Conservation (phyloP, 2,329 filamentous ascomycete genomes). For the Pseudohalonectria lignicola region DNA sequence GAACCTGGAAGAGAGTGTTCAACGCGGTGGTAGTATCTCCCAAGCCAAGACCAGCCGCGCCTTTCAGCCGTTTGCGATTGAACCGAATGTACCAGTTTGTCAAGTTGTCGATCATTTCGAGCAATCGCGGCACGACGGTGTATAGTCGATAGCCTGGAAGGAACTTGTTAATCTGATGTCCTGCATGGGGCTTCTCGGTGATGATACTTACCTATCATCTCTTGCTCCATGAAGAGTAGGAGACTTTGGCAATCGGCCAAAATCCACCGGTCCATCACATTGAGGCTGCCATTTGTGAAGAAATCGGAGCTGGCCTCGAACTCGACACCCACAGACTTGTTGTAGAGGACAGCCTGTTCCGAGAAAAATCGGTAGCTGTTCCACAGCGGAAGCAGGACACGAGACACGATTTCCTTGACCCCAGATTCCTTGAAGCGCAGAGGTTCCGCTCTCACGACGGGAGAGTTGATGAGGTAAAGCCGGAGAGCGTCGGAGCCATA, state of each 20-base stretch:
- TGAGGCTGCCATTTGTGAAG: conserved; percentile 22
- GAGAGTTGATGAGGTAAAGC: conserved; percentile 91
- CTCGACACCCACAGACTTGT: not conserved
- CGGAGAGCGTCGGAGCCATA: conserved; percentile 89
- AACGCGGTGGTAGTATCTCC: conserved; percentile 83
- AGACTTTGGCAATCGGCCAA: conserved; percentile 85
- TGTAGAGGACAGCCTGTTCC: not conserved
- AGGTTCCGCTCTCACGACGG: conserved; percentile 83
- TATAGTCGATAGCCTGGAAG: conserved; percentile 47
- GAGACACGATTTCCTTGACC: conserved; percentile 89
- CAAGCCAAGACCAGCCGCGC: conserved; percentile 59
- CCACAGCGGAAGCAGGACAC: conserved; percentile 84
- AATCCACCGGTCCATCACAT: conserved; percentile 96
- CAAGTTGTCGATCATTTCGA: conserved; percentile 76
- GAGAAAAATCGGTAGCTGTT: conserved; percentile 56
- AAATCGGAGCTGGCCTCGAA: not conserved
- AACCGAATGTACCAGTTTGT: conserved; percentile 96
- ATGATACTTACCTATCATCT: conserved; percentile 78
- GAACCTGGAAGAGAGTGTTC: conserved; percentile 86
- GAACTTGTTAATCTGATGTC: no score
- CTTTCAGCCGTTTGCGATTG: conserved; percentile 83
- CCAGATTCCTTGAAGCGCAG: conserved; percentile 83
- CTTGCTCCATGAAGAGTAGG: conserved; percentile 80
- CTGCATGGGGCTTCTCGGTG: no score
- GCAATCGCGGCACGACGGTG: conserved; percentile 78